Base-by-base conservation (phyloP, 2,329 filamentous ascomycete genomes). In the Ceratocystis ficicola region DNA sequence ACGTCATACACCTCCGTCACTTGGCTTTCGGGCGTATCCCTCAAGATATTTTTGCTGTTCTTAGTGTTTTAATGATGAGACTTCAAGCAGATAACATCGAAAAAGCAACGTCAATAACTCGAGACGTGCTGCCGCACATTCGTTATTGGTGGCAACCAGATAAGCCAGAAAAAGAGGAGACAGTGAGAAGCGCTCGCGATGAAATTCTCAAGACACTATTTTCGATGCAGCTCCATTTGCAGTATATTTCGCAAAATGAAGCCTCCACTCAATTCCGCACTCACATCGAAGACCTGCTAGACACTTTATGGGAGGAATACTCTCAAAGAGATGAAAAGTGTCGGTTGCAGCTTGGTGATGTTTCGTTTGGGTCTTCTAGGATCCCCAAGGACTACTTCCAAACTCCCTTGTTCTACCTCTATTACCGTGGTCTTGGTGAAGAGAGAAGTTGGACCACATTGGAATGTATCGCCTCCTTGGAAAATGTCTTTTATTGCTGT, bases 281-380 rank as follows among this genome's bases (percentile, higher is more conserved):
- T 57, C 74, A 80, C 69, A 65, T 95, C 5, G 83, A 87, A 69
- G 81, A 82, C n/a, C 74, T 96, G 1, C 73, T 86, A 44, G 86
- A 91, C 57, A 79, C 81, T 3, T 75, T 99, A n/a, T 87, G 86
- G 77, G 77, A 77, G 7, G 93, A 96, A 71, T 97, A 97, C 74
- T 80, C 83, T 3, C 86, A 80, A 69, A 82, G 90, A 68, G 79
- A 84, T 44, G 85, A 88, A 61, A 84, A 84, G 67, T 86, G 89
- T 61, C 83, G 86, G 46, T 79, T 97, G 10, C 87, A 90, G 69
- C 76, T 95, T n/a, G 85, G 89, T 68, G 89, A 96, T 70, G 73
- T 96, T 30, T 77, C 80, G 0, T 88, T 89, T 69, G 72, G 80
- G 59, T 70, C 78, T 70, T 73, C 79, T 71, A 70, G 73, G 71